These are phyloP conservation scores for Microcos paniculata DNA, from an alignment of 345 rosid genomes.

Conservation along the genomic window DNA sequence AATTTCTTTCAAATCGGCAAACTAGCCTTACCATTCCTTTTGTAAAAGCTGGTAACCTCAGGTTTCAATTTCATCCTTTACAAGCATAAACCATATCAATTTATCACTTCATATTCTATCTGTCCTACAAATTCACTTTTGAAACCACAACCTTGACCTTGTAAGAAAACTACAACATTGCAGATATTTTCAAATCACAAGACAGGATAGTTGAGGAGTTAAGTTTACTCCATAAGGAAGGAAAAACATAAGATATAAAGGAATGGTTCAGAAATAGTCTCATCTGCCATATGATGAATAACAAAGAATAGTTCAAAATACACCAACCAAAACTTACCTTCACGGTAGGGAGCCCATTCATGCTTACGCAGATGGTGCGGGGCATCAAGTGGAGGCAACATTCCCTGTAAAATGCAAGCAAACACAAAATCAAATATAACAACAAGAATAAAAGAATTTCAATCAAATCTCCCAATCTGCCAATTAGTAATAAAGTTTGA, in stretches of 20 bases:
- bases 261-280: background rate
- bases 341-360: conserved; percentile 86
- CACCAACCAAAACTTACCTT: conserved; percentile 46
- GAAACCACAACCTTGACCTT: background rate
- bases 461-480: conserved; percentile 9
- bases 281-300: background rate
- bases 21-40: background rate
- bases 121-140: background rate
- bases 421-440: background rate
- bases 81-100: background rate
- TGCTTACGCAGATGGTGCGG: conserved; percentile 97
- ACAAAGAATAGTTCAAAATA: background rate
- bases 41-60: background rate
- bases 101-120: background rate
- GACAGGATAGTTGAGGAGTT: no score
- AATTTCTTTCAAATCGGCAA: background rate
- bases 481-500: background rate
- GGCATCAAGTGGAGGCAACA: conserved; percentile 97
- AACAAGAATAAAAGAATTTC: background rate
- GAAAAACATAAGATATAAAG: background rate
- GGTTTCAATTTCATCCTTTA: background rate
- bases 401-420: conserved; percentile 47
- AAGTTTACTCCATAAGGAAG: background rate
- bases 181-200: background rate
- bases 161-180: background rate